Evolutionary conservation across 495 filamentous ascomycete species (phyloP).

Genomic region (Neurospora discreta): DNA sequence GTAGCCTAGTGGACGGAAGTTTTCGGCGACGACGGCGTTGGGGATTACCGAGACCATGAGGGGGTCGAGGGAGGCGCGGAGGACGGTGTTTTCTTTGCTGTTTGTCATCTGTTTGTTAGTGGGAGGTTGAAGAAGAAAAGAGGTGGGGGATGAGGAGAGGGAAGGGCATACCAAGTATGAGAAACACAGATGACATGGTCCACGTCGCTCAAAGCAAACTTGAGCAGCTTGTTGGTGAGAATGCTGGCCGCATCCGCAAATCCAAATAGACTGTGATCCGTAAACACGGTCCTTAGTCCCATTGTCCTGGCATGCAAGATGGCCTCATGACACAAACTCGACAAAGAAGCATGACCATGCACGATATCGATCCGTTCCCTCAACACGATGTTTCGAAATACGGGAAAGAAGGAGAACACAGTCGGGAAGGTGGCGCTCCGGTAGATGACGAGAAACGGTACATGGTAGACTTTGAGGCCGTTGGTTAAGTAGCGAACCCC

Average conservation of each 20-base stretch:
- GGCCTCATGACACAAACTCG: slow-evolving; percentile 85
- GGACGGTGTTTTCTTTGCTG: slow-evolving; percentile 96
- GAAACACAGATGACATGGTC: slow-evolving; percentile 97
- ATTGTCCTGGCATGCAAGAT: slow-evolving; percentile 94
- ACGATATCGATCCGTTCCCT: slow-evolving; percentile 93
- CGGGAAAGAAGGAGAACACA: slow-evolving; percentile 95
- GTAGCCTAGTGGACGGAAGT: slow-evolving; percentile 64
- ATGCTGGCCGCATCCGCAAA: slow-evolving; percentile 96
- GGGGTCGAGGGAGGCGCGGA: slow-evolving; percentile 87
- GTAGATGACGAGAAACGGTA: slow-evolving; percentile 91
- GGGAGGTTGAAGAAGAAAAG: background rate
- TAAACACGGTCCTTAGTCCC: slow-evolving; percentile 91
- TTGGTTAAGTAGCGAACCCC: slow-evolving; percentile 97
- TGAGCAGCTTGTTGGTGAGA: slow-evolving; percentile 89
- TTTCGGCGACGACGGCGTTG: slow-evolving; percentile 93
- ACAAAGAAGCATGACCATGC: slow-evolving; percentile 87
- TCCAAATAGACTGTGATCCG: slow-evolving; percentile 94
- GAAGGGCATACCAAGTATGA: slow-evolving; percentile 80
- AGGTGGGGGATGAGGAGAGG: background rate
- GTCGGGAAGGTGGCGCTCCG: slow-evolving; percentile 92
- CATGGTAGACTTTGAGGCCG: slow-evolving; percentile 95
- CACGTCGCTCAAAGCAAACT: slow-evolving; percentile 92
- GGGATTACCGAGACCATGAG: slow-evolving; percentile 96
- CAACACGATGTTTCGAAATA: slow-evolving; percentile 90
- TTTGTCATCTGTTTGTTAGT: no score